Percentiles rank a stretch among this genome's conserved stretches.
Conservation (phyloP, 768 basidiomycete genomes). For the Rhizopogon vesiculosus region DNA sequence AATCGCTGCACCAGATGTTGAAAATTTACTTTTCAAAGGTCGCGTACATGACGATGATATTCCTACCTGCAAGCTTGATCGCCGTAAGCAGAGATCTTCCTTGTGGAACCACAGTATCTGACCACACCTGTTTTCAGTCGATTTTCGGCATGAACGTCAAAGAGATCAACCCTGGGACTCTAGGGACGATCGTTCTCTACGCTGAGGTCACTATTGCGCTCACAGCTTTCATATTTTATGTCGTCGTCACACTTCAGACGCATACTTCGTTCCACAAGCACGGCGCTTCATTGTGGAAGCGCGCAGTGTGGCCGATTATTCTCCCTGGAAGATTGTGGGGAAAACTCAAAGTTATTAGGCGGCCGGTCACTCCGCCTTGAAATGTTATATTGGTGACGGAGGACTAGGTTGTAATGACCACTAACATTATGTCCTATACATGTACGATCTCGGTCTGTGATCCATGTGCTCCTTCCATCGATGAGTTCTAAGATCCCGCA, state of each 20-base stretch:
- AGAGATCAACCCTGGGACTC: constrained; percentile 31
- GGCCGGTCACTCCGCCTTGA: constrained; percentile 8
- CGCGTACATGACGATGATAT: constrained; percentile 58
- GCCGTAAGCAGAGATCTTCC: constrained; percentile 15
- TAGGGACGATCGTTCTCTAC: constrained; percentile 34
- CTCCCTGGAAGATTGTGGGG: neutral
- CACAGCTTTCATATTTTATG: constrained; percentile 49
- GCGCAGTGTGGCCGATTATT: constrained; percentile 19
- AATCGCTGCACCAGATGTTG: constrained; percentile 9
- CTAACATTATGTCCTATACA: too few relatives aligned
- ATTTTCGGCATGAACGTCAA: constrained; percentile 57
- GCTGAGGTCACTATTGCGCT: constrained; percentile 37
- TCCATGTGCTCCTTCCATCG: too few relatives aligned
- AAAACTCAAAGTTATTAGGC: neutral
- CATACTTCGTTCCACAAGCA: constrained; percentile 18
- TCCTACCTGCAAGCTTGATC: constrained; percentile 50
- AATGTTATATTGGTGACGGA: too few relatives aligned
- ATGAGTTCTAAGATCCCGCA: too few relatives aligned
- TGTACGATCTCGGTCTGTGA: too few relatives aligned
- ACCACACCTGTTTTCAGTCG: constrained; percentile 23
- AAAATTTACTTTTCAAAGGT: constrained; percentile 10
- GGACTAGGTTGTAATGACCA: too few relatives aligned
- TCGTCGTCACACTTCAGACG: constrained; percentile 47
- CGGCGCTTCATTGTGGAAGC: constrained; percentile 12
- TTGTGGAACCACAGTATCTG: neutral